Base-by-base conservation (phyloP, 345 rosid genomes). In the Hibiscus trionum region DNA sequence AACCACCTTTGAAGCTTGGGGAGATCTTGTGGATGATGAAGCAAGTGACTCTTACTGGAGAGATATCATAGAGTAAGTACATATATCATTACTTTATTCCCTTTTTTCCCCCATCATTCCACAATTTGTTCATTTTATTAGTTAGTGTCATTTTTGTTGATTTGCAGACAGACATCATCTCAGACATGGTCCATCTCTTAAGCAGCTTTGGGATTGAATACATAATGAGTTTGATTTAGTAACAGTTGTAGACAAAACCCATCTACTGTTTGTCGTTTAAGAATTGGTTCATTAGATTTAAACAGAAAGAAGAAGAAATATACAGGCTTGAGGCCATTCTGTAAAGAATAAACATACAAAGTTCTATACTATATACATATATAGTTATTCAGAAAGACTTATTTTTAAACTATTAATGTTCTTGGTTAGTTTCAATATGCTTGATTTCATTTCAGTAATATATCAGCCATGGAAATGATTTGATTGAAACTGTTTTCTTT, bases 11-110 rank as follows among this genome's bases (percentile, higher is more conserved):
- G 87, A 85, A 78, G 83, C 80, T 49, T 82, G 80, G 83, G 83
- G 80, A 24, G 85, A 83, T 63, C 75, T 84, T 24, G 72, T 80
- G 73, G 86, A 88, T 65, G 86, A 86, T 74, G 87, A 83, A 58
- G 79, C 81, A 60, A 78, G 70, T 75, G 86, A 83, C 19, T 79
- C 79, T 58, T 85, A 82, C 76, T 88, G 93, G 93, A 85, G 66
- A 78, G 86, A 85, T 1, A 79, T 86, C 52, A 77, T 86, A 52
- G 86, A 86, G 93, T 88, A 85, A 82, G 86, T 64, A n/a, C 24
- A 44, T 52, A 33, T 27, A 37, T 59, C 26, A 2, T 24, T 21
- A 11, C 4, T 44, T 66, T 27, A 37, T 49, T 37, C 0, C 42
- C 9, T 37, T 1, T 5, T 47, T 42, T 4, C 16, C 1, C 17